phyloP scores from a whole-genome alignment of 805 yeast genomes.

The Scheffersomyces coipomensis region DNA sequence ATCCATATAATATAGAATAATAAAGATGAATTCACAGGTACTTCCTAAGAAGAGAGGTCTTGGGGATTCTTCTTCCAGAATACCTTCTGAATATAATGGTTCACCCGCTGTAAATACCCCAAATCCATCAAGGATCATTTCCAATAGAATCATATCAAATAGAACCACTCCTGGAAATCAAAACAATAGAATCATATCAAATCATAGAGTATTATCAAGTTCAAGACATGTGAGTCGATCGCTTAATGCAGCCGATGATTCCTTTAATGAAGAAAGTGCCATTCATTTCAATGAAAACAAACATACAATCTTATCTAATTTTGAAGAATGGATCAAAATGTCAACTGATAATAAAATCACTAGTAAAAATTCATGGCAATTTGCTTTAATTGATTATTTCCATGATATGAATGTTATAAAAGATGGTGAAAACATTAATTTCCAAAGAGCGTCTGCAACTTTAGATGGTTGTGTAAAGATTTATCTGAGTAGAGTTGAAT shows the following conservation, averaged over 20 bases:
- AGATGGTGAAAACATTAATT: conserved; percentile 60
- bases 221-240: conserved; percentile 14
- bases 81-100: neutral
- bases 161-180: conserved; percentile 6
- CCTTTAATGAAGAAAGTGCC: conserved; percentile 32
- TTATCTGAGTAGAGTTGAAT: conserved; percentile 86
- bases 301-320: conserved; percentile 41
- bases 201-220: conserved; percentile 10
- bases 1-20: too few relatives aligned
- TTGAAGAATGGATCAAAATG: conserved; percentile 51
- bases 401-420: conserved; percentile 47
- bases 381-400: conserved; percentile 51
- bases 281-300: conserved; percentile 42
- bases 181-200: conserved; percentile 2
- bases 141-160: conserved; percentile 5
- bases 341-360: conserved; percentile 50
- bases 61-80: neutral
- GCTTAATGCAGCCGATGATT: conserved; percentile 15
- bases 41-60: conserved; percentile 7
- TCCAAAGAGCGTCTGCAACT: conserved; percentile 88
- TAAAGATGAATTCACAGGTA: conserved; percentile 1
- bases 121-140: neutral
- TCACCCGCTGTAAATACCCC: neutral
- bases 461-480: conserved; percentile 94
- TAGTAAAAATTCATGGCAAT: conserved; percentile 48